phyloP scores from a whole-genome alignment of 768 basidiomycete genomes.

The Boletus rufocinnamomeus region DNA sequence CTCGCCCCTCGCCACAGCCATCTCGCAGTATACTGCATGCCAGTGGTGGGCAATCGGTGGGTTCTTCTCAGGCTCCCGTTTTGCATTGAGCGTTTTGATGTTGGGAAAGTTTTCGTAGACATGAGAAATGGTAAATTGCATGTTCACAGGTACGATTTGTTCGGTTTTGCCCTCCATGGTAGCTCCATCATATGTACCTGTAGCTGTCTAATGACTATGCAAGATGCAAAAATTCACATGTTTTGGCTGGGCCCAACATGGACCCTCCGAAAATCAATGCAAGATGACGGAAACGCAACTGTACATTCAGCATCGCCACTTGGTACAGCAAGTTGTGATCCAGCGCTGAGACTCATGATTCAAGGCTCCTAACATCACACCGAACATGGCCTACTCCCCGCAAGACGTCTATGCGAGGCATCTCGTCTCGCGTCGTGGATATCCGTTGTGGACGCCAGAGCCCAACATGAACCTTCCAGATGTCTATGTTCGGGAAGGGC shows the following conservation, averaged over 20 bases:
- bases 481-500: conserved; percentile 27
- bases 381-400: conserved; percentile 5
- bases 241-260: too few relatives aligned
- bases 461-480: conserved; percentile 26
- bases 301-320: too few relatives aligned
- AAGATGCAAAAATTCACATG: not conserved
- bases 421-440: conserved; percentile 28
- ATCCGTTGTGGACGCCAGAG: conserved; percentile 36
- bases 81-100: too few relatives aligned
- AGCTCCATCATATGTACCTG: not conserved
- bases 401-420: conserved; percentile 22
- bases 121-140: too few relatives aligned
- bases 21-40: not conserved
- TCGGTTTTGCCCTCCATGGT: not conserved
- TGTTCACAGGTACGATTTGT: too few relatives aligned
- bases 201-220: not conserved
- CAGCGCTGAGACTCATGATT: not conserved
- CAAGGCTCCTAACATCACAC: not conserved
- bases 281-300: too few relatives aligned
- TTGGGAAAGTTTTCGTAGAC: too few relatives aligned
- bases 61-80: too few relatives aligned
- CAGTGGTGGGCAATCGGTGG: too few relatives aligned
- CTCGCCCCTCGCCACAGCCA: not conserved
- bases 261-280: too few relatives aligned
- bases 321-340: too few relatives aligned